These are phyloP conservation scores for Ceratocystis cacaofunesta DNA, from an alignment of 2,329 filamentous ascomycete genomes.

Conservation along the genomic window DNA sequence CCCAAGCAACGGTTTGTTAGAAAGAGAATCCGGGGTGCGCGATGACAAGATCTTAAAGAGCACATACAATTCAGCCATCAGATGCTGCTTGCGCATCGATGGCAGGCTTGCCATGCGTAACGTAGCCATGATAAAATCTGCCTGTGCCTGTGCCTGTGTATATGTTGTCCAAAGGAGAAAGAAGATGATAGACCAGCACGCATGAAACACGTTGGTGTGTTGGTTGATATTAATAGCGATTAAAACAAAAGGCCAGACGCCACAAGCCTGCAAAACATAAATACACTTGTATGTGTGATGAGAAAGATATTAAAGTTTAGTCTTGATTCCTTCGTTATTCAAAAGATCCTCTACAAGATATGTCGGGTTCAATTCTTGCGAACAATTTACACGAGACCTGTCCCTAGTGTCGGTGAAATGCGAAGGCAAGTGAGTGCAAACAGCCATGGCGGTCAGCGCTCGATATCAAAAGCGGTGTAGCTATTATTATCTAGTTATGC, in stretches of 20 bases:
- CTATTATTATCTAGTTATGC: neutral
- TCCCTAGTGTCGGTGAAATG: neutral
- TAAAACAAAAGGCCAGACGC: constrained; percentile 6
- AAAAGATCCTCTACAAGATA: neutral
- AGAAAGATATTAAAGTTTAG: neutral
- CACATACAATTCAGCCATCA: constrained; percentile 63
- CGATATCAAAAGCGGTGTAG: neutral
- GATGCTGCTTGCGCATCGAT: constrained; percentile 55
- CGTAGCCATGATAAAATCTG: constrained; percentile 27
- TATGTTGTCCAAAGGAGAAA: neutral
- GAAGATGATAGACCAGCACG: neutral
- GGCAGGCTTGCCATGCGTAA: constrained; percentile 34
- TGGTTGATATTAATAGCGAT: neutral
- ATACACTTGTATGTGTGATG: neutral
- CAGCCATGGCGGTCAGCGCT: neutral
- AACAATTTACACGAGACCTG: neutral
- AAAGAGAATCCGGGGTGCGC: neutral
- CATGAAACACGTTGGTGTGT: constrained; percentile 3
- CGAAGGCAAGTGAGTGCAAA: neutral
- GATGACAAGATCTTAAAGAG: neutral
- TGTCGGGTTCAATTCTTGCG: neutral
- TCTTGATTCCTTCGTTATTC: neutral
- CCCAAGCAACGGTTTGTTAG: neutral
- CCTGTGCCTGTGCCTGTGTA: neutral
- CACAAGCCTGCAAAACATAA: neutral